Evolutionary conservation across 108 stramenopile genomes (phyloP).

Genomic region (Nitzschia palea): DNA sequence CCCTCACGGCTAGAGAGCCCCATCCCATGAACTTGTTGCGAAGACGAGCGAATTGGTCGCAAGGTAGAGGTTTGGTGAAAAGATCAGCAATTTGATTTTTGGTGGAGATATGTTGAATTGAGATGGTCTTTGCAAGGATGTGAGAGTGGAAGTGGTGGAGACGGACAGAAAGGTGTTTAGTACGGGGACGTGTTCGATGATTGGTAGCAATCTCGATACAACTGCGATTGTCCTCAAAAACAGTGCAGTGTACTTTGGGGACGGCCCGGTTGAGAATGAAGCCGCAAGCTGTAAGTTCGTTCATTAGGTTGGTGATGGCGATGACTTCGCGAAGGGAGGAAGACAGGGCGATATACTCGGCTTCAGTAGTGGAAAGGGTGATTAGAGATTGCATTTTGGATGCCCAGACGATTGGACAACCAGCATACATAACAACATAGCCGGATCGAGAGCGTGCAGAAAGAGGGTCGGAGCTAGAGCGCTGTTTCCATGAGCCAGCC

Average conservation of each 20-base stretch:
- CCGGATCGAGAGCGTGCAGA: conserved; percentile 15
- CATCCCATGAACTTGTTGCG: background rate
- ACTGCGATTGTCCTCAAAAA: conserved; percentile 37
- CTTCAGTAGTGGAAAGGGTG: conserved; percentile 26
- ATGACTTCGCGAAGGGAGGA: conserved; percentile 29
- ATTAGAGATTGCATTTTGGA: conserved; percentile 38
- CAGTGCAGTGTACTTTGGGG: background rate
- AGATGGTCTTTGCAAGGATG: conserved; percentile 7
- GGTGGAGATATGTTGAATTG: conserved; percentile 1
- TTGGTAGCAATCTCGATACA: conserved; percentile 25
- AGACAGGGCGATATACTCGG: conserved; percentile 30
- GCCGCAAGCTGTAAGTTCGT: background rate
- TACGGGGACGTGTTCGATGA: conserved; percentile 16
- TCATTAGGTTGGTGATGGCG: background rate
- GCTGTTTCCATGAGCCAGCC: conserved; percentile 17
- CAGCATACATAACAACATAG: conserved; percentile 12
- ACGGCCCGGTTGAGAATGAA: background rate
- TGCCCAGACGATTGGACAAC: conserved; percentile 9
- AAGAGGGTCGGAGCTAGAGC: conserved; percentile 26
- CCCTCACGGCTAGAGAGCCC: too few relatives aligned
- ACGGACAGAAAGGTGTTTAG: conserved; percentile 36
- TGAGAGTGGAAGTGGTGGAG: background rate
- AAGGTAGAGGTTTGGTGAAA: conserved; percentile 12
- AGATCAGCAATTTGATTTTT: conserved; percentile 22
- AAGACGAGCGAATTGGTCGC: background rate